Evolutionary conservation across 305 asterid species (phyloP).

Genomic region (Ruellia speciosa): DNA sequence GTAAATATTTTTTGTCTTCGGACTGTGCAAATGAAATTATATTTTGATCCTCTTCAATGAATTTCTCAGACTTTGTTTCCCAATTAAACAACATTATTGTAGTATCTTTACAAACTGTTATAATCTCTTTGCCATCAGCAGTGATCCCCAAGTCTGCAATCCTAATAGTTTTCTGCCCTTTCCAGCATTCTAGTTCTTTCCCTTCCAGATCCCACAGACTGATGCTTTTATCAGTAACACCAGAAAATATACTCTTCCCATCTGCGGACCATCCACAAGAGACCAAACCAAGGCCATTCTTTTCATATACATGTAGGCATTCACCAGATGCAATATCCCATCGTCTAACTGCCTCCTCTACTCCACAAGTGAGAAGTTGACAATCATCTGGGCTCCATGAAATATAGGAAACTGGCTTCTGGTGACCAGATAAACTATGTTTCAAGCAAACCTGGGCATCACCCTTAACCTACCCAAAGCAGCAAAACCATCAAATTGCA

Average conservation of each 20-base stretch:
- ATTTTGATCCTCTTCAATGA: conserved; percentile 29
- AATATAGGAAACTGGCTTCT: conserved; percentile 37
- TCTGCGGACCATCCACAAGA: conserved; percentile 47
- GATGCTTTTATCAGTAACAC: conserved; percentile 34
- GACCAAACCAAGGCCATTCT: conserved; percentile 32
- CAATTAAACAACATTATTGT: conserved; percentile 27
- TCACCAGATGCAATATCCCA: conserved; percentile 53
- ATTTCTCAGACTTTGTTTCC: conserved; percentile 25
- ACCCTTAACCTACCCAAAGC: conserved; percentile 32
- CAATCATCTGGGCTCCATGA: conserved; percentile 44
- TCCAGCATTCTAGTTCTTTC: conserved; percentile 30
- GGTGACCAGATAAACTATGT: conserved; percentile 33
- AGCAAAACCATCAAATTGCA: too few species aligned
- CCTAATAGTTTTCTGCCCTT: conserved; percentile 21
- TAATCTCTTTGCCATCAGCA: conserved; percentile 29
- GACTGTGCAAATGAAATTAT: conserved; percentile 37
- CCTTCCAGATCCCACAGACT: conserved; percentile 40
- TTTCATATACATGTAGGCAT: conserved; percentile 37
- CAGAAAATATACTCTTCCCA: conserved; percentile 33
- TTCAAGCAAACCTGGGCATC: conserved; percentile 32
- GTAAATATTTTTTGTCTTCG: conserved; percentile 31
- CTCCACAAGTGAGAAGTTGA: conserved; percentile 43
- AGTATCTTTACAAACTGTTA: conserved; percentile 28
- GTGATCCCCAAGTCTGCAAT: conserved; percentile 32
- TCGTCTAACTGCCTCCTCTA: conserved; percentile 44